These are phyloP conservation scores for Cadophora malorum DNA, from an alignment of 2,329 filamentous ascomycete genomes.

Conservation along the genomic window DNA sequence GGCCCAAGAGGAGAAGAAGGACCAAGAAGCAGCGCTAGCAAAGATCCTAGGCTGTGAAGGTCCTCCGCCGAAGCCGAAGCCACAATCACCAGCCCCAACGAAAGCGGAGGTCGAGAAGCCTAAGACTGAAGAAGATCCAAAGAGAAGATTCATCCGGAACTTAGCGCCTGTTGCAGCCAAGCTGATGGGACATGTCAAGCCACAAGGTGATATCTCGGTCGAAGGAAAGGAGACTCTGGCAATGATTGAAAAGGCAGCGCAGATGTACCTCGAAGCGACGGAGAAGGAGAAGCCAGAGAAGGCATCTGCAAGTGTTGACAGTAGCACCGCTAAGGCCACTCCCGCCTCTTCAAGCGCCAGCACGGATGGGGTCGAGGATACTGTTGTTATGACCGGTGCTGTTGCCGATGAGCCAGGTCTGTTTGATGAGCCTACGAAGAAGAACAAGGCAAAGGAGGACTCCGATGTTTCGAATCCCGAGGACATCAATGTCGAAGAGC, in stretches of 20 bases:
- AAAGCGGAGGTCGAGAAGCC: slow-evolving; percentile 21
- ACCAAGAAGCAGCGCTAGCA: slow-evolving; percentile 59
- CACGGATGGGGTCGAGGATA: slow-evolving; percentile 25
- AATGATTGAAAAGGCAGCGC: slow-evolving; percentile 57
- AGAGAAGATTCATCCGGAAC: slow-evolving; percentile 47
- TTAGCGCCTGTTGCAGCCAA: slow-evolving; percentile 49
- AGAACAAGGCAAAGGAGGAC: slow-evolving; percentile 22
- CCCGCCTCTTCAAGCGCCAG: slow-evolving; percentile 33
- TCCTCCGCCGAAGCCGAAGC: slow-evolving; percentile 31
- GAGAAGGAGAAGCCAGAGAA: slow-evolving; percentile 25
- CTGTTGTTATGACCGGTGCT: slow-evolving; percentile 23
- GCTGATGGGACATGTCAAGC: slow-evolving; percentile 51
- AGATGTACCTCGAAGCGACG: slow-evolving; percentile 52
- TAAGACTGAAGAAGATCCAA: slow-evolving; percentile 42
- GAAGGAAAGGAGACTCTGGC: slow-evolving; percentile 57
- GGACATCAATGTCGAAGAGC: slow-evolving; percentile 44
- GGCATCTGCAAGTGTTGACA: slow-evolving; percentile 26
- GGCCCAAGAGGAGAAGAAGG: slow-evolving; percentile 60
- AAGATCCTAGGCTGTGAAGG: slow-evolving; percentile 59
- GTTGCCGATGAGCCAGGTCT: slow-evolving; percentile 34
- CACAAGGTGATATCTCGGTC: slow-evolving; percentile 44
- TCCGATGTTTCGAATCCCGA: slow-evolving; percentile 44
- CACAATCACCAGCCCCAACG: not conserved
- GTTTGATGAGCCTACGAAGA: slow-evolving; percentile 37
- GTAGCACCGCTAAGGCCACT: slow-evolving; percentile 33